Evolutionary conservation across 257 asterid genomes (phyloP).

Genomic region (Misopates orontium): DNA sequence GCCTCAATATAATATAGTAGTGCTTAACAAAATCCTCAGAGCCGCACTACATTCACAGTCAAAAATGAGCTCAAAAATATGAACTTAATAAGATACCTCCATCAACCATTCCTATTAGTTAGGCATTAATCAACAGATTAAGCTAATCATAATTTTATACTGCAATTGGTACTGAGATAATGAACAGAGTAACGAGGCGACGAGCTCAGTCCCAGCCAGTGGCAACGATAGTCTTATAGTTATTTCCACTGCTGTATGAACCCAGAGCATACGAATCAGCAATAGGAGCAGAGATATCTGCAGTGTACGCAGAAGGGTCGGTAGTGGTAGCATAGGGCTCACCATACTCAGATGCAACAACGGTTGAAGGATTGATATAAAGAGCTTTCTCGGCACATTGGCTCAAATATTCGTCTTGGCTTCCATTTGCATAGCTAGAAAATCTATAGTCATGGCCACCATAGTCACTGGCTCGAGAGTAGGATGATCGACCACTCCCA

Average conservation of each 20-base stretch:
- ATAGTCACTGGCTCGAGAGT: conserved; percentile 27
- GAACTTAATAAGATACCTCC: background rate
- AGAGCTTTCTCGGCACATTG: conserved; percentile 25
- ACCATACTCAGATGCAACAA: conserved; percentile 8
- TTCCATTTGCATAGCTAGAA: conserved; percentile 9
- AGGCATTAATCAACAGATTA: background rate
- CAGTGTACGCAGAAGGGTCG: conserved; percentile 7
- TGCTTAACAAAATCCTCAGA: too few relatives aligned
- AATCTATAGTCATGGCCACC: conserved; percentile 37
- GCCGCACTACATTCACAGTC: background rate
- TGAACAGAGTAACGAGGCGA: background rate
- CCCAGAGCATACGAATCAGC: conserved; percentile 19
- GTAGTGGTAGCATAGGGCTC: conserved; percentile 15
- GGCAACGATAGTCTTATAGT: conserved; percentile 33
- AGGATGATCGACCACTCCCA: conserved; percentile 30
- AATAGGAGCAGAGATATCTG: conserved; percentile 10
- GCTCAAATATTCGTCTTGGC: conserved; percentile 21
- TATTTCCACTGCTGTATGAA: conserved; percentile 15
- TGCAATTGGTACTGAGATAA: background rate
- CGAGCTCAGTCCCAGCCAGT: conserved; percentile 44
- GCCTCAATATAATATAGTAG: too few relatives aligned
- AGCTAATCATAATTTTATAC: background rate
- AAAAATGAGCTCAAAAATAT: background rate
- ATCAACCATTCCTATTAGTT: background rate
- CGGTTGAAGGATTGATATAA: conserved; percentile 14